Evolutionary conservation across 2,329 filamentous ascomycete genomes (phyloP), one percentile per base, ranked within the genome.

Genomic region (Alternaria sp.): DNA sequence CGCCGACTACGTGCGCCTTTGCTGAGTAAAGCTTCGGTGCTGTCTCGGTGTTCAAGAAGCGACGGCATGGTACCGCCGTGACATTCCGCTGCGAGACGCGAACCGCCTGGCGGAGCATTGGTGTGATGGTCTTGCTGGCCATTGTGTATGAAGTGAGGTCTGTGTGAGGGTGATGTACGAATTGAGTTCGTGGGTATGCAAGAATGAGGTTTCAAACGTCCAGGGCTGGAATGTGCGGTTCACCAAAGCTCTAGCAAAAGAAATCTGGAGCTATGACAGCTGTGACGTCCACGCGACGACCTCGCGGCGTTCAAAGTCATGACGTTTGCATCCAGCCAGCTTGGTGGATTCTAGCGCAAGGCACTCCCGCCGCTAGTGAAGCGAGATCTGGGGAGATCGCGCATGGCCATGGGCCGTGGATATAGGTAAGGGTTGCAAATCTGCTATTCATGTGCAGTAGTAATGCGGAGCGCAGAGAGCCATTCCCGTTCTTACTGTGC

Each of bases 1-100:
- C 81, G 44, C 81, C 81, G 11, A 79, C 69, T 15, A 81, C 79
- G 23, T 76, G 79, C 6, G 80, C 79, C 46, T 72, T 77, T 5
- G 79, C 78, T 0, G 79, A 70, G 68, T 82, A 82, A 3, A 83
- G 75, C 11, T 72, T 70, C 0, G 80, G 81, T 1, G 80, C 80
- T 2, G 77, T 77, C 26, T 80, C 76, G 19, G 79, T 82, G 70
- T 82, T 80, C 55, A 82, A 66, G 58, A 75, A 73, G 46, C 79
- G 78, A 10, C 71, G 67, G 12, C 62, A 50, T 2, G 62, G 21
- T n/a, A 40, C 49, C 17, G 59, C 45, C 2, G 52, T 36, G 5
- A 17, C 15, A 12, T 19, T 63, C n/a, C 45, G 61, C 17, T 43
- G 59, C 11, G 67, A 65, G 7, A 63, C 36, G 44, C 69, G 69